phyloP scores from a whole-genome alignment of 345 rosid genomes.

The Eucalyptus regnans region DNA sequence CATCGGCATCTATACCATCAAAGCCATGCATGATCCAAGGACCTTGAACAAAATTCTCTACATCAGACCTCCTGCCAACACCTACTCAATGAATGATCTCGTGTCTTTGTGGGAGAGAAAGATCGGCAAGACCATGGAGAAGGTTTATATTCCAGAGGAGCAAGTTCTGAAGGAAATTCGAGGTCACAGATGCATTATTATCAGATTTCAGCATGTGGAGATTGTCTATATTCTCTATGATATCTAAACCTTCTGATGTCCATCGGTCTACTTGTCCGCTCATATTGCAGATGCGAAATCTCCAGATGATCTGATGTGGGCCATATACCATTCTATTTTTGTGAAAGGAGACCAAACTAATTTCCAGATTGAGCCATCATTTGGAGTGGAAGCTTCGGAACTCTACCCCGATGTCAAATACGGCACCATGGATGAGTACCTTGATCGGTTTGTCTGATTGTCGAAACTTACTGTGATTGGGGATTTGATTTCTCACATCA shows the following conservation, averaged over 20 bases:
- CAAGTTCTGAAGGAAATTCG: background rate
- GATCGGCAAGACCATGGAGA: background rate
- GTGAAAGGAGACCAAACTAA: background rate
- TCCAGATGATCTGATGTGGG: background rate
- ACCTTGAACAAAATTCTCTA: background rate
- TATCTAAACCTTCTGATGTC: background rate
- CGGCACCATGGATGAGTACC: background rate
- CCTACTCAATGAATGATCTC: background rate
- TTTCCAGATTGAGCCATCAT: background rate
- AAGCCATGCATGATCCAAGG: background rate
- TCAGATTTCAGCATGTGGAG: background rate
- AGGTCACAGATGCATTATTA: background rate
- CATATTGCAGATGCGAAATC: background rate
- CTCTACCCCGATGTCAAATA: conserved; percentile 1
- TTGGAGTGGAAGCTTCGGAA: conserved; percentile 1
- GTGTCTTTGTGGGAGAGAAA: background rate
- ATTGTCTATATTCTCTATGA: background rate
- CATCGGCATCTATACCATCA: background rate
- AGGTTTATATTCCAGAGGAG: background rate
- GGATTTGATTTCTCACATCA: background rate
- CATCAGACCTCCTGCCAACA: background rate
- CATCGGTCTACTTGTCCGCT: background rate
- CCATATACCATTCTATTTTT: background rate
- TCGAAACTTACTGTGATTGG: background rate
- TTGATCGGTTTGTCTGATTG: background rate